Base-by-base conservation (phyloP, 2,329 filamentous ascomycete genomes). In the Huntiella omanensis region DNA sequence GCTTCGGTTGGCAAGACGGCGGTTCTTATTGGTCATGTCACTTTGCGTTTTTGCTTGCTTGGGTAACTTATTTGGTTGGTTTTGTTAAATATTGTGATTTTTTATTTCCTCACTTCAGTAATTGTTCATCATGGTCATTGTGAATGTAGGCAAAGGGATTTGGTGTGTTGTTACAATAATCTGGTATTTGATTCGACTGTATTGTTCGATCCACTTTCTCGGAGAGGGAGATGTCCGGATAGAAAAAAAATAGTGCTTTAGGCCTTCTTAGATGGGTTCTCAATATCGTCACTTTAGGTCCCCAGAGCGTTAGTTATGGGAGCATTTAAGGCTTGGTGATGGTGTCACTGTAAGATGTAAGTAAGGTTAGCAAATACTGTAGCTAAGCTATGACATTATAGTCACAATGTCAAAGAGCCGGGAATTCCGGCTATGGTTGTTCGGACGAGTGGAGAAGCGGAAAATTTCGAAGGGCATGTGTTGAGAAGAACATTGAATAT, bases 261-360 rank as follows among this genome's bases (percentile, higher is more conserved):
- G 5, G 4, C 3, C 17, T 19, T 19, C 17, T 19, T 19, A 3
- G 17, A 19, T 19, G 17, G 17, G 17, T 19, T 19, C 17, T 19
- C 17, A 19, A 19, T 19, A 19, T 19, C 17, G 17, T 19, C 17
- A 19, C 17, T 19, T 19, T 19, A 5, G 4, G 17, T 19, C 17
- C 17, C 17, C 17, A 19, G 5, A 19, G 5, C 4, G 17, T 19
- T 19, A 19, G 17, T 19, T 5, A 5, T 19, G 17, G 5, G 5
- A 19, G 17, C 4, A 19, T 19, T 5, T 19, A 19, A 19, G 17
- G 5, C 17, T 73, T 79, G 62, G 81, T 83, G 57, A 91, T 69
- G 53, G 85, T 78, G 56, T 91, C 78, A 59, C 83, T 91, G 57
- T 51, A 48, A 35, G 28, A 35, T 41, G 50, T 36, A 36, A 32